Conservation (phyloP, 208 protist species). For the Leishmania aethiopica region DNA sequence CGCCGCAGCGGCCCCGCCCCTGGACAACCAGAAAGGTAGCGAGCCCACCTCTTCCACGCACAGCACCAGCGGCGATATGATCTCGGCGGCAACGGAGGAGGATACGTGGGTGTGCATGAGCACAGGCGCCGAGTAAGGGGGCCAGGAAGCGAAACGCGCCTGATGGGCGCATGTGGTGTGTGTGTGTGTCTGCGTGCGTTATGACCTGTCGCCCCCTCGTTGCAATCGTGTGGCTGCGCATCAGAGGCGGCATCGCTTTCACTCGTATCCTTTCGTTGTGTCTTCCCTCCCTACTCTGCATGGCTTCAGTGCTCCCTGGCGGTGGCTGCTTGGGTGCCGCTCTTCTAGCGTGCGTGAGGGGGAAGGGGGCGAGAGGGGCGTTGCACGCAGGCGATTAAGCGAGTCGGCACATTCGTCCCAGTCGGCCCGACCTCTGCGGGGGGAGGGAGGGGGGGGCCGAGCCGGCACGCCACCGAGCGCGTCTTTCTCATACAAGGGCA, state of each 20-base stretch:
- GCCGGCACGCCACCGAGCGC: not conserved
- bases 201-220: too few relatives aligned
- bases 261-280: not conserved
- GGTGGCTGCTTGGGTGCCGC: not conserved
- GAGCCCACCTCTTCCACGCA: not conserved
- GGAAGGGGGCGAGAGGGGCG: not conserved
- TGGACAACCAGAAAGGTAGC: not conserved
- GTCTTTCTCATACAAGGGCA: not conserved
- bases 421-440: not conserved
- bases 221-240: not conserved
- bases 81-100: constrained; percentile 24
- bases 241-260: not conserved
- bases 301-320: not conserved
- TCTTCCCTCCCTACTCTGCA: not conserved
- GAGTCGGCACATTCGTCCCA: not conserved
- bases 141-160: not conserved
- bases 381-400: not conserved
- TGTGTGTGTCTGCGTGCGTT: not conserved
- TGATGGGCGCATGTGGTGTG: not conserved
- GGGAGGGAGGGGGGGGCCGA: not conserved
- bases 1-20: not conserved
- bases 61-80: constrained; percentile 7
- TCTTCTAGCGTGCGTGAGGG: not conserved
- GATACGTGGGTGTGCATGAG: constrained; percentile 27
- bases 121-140: constrained; percentile 3